Evolutionary conservation across 306 rosid species (phyloP).

Genomic region (Vigna hirtella): DNA sequence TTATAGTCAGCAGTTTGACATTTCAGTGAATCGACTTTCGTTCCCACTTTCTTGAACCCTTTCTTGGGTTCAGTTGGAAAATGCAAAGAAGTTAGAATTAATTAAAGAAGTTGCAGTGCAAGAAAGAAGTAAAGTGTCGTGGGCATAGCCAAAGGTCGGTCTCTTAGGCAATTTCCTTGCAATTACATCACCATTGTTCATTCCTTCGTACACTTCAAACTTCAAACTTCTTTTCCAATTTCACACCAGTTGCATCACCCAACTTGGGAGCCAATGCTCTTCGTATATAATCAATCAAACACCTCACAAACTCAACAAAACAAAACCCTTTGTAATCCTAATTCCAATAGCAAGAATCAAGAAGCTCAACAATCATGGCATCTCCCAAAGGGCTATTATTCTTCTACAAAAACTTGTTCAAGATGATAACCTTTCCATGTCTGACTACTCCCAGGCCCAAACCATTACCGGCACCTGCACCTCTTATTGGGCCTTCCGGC

Average conservation of each 20-base stretch:
- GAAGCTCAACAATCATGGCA: constrained; percentile 15
- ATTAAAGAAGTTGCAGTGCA: background rate
- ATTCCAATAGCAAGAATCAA: background rate
- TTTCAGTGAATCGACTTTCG: background rate
- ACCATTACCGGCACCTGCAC: background rate
- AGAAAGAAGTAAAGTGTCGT: constrained; percentile 36
- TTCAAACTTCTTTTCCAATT: background rate
- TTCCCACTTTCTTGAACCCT: background rate
- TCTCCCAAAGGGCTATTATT: constrained; percentile 41
- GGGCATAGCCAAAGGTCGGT: constrained; percentile 18
- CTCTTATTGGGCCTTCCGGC: background rate
- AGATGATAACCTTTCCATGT: constrained; percentile 42
- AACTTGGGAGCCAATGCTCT: background rate
- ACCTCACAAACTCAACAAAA: background rate
- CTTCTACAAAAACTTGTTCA: constrained; percentile 34
- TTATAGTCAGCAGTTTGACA: background rate
- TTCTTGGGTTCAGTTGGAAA: constrained; percentile 12
- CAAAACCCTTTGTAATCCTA: background rate
- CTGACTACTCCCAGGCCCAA: constrained; percentile 26
- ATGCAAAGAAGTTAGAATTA: constrained; percentile 15
- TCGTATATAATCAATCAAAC: constrained; percentile 21
- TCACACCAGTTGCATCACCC: background rate
- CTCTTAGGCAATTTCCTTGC: constrained; percentile 44
- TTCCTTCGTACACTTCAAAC: background rate
- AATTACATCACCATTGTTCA: background rate